Evolutionary conservation across 257 asterid species (phyloP).

Genomic region (Nicotiana undulata): DNA sequence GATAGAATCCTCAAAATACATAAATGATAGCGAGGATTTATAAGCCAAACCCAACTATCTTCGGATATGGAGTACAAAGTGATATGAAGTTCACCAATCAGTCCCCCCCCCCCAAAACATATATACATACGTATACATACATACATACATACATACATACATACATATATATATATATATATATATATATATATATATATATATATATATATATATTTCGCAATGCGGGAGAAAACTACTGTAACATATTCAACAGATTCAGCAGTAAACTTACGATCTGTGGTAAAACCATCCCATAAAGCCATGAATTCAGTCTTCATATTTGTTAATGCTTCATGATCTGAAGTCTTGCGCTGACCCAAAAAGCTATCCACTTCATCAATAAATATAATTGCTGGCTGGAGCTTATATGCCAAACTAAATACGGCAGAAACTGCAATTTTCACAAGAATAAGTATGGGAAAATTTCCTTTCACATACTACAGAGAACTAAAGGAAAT

Average conservation of each 20-base stretch:
- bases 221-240: not conserved
- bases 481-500: not conserved
- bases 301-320: constrained; percentile 99
- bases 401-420: constrained; percentile 90
- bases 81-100: not conserved
- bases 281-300: constrained; percentile 98
- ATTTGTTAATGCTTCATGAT: constrained; percentile 79
- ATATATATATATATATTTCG: not conserved
- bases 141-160: not conserved
- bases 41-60: not conserved
- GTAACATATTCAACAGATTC: not conserved
- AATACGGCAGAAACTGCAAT: constrained; percentile 89
- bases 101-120: not conserved
- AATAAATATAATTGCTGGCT: constrained; percentile 93
- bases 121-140: not conserved
- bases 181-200: not conserved
- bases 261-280: constrained; percentile 58
- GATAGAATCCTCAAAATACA: not conserved
- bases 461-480: no score
- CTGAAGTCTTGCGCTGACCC: constrained; percentile 84
- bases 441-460: not conserved
- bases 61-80: not conserved
- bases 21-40: not conserved
- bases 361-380: constrained; percentile 96
- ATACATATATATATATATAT: not conserved